Evolutionary conservation across 495 filamentous ascomycete species (phyloP).

Genomic region (Penicillium longicatenatum): DNA sequence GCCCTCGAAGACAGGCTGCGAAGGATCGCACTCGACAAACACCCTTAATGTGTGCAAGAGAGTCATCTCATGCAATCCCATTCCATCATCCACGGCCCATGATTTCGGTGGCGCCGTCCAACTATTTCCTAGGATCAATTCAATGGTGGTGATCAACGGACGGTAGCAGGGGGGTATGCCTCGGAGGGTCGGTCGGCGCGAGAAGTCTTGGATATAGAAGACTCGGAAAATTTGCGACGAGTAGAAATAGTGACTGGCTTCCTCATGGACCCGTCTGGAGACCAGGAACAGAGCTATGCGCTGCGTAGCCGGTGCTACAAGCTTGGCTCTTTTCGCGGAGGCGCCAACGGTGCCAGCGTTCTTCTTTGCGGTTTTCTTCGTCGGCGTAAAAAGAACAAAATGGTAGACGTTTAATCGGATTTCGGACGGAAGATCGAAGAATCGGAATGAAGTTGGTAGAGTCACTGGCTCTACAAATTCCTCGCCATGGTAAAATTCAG

Average conservation of each 20-base stretch:
- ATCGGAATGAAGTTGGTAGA: constrained; percentile 57
- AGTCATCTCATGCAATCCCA: constrained; percentile 67
- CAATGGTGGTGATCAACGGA: constrained; percentile 63
- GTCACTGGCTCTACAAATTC: constrained; percentile 16
- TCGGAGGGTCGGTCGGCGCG: constrained; percentile 56
- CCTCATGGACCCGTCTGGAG: constrained; percentile 65
- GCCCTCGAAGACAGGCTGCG: constrained; percentile 68
- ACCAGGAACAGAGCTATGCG: constrained; percentile 64
- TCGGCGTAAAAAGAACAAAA: constrained; percentile 56
- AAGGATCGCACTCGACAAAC: constrained; percentile 79
- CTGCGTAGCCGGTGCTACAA: constrained; percentile 46
- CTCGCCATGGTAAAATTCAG: constrained; percentile 19
- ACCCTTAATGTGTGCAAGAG: constrained; percentile 66
- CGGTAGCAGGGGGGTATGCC: constrained; percentile 61
- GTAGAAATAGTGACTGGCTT: constrained; percentile 76
- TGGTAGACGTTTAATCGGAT: constrained; percentile 72
- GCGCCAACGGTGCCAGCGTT: constrained; percentile 63
- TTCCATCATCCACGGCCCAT: constrained; percentile 66
- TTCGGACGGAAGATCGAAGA: constrained; percentile 78
- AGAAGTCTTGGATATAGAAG: constrained; percentile 72
- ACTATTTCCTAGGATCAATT: constrained; percentile 78
- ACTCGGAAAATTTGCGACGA: constrained; percentile 73
- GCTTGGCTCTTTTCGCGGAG: constrained; percentile 69
- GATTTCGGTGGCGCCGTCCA: constrained; percentile 74
- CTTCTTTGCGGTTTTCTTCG: constrained; percentile 30